Evolutionary conservation across 805 yeast genomes (phyloP).

Genomic region (Cyberlindnera americana): DNA sequence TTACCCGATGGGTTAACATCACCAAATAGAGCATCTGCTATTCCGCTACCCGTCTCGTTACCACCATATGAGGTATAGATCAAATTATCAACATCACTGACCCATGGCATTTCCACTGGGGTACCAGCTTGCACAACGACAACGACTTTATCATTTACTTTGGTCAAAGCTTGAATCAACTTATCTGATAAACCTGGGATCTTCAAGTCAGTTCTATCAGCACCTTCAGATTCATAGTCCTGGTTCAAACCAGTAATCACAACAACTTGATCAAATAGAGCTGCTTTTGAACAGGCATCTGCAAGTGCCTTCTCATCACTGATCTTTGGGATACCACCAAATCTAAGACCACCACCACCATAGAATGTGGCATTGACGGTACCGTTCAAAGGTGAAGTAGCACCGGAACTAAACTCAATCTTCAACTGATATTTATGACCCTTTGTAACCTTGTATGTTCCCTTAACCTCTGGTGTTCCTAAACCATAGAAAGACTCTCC

Average conservation of each 20-base stretch:
- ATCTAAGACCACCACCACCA: conserved; percentile 34
- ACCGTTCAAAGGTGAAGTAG: conserved; percentile 30
- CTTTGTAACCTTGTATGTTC: conserved; percentile 33
- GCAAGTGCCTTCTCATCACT: conserved; percentile 29
- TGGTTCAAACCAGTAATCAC: conserved; percentile 47
- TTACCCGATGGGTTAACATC: conserved; percentile 61
- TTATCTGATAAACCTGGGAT: conserved; percentile 47
- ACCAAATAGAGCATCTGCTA: conserved; percentile 53
- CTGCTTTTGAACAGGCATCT: conserved; percentile 44
- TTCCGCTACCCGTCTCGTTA: conserved; percentile 52
- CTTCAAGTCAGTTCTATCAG: conserved; percentile 48
- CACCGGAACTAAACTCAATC: conserved; percentile 48
- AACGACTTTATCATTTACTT: conserved; percentile 47
- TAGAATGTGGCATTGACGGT: conserved; percentile 25
- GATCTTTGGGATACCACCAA: conserved; percentile 28
- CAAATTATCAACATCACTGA: conserved; percentile 37
- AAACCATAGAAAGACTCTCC: conserved; percentile 52
- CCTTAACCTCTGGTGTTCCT: conserved; percentile 48
- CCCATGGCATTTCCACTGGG: conserved; percentile 59
- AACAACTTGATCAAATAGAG: conserved; percentile 47
- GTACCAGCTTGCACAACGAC: conserved; percentile 59
- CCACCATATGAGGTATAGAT: conserved; percentile 59
- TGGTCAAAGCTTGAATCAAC: conserved; percentile 41
- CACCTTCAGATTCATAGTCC: conserved; percentile 61
- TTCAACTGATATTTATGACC: conserved; percentile 42